Base-by-base conservation (phyloP, 1,284 basidiomycete species). In the Cutaneotrichosporon dermatis region DNA sequence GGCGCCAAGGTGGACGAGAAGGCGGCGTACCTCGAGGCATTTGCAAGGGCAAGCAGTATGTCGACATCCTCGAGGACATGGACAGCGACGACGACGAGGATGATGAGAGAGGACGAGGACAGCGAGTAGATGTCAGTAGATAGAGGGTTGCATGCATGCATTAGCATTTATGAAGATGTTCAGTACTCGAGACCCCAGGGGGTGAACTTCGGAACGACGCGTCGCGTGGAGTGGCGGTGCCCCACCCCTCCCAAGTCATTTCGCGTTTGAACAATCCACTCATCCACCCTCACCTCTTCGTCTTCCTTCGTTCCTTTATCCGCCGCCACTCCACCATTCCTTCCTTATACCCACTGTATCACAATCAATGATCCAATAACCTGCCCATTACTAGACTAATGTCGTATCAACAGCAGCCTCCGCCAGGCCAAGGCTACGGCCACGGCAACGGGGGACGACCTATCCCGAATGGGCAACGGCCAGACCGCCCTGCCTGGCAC, bases 41-140 rank as follows among this genome's bases (percentile, higher is more conserved):
- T 64, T 58, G 58, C 41, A 75, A 71, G 66, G 75, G 75, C 34
- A 75, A 76, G 62, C 64, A 66, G 41, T 75, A 75, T 62, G 75
- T 76, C 49, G 75, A 76, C 61, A 69, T 73, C 16, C 60, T 76
- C 48, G 75, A 76, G 65, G 55, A 72, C 51, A 74, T 76, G 75
- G 73, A 75, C 37, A 75, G 74, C 62, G 73, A 71, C 45, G 67
- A 69, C 46, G 73, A 75, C 7, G 72, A 73, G 4, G 72, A 74
- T 10, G 67, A 68, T 7, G 66, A 69, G 70, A 72, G 72, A 71
- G 16, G 69, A 69, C 13, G 67, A 66, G 25, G 59, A 70, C 40
- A 37, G 44, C 39, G 63, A 65, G 56, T 59, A 66, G 64, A 62
- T 3, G 46, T 49, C 34, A 33, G 35, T 33, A 43, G 35, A 59